A percentile compares a stretch with the other conserved stretches of the same genome.
These are phyloP conservation scores for Mortierella sp. DNA, from an alignment of 371 early-diverging fungal genomes.

Conservation along the genomic window DNA sequence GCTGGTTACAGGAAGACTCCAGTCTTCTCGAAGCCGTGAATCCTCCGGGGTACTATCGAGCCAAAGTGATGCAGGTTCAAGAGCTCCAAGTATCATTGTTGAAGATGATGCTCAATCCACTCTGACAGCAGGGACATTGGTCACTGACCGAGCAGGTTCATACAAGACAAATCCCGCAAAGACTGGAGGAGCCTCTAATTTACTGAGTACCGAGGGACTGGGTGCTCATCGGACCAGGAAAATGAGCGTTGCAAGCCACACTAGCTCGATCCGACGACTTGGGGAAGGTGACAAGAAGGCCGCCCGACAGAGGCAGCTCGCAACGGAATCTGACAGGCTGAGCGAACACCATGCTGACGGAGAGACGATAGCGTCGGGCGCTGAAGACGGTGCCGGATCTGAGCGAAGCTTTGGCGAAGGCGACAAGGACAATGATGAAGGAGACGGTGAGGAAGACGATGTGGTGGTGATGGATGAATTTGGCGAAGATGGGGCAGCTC, in stretches of 20 bases:
- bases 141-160: not conserved
- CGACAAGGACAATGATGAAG: constrained; percentile 8
- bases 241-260: not conserved
- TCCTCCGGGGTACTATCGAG: not conserved
- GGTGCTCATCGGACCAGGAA: constrained; percentile 1
- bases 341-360: not conserved
- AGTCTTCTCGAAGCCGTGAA: constrained; percentile 34
- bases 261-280: not conserved
- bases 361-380: not conserved
- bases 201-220: constrained; percentile 11
- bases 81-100: constrained; percentile 22
- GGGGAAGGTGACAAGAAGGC: constrained; percentile 1
- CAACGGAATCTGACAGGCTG: constrained; percentile 7
- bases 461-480: constrained; percentile 9
- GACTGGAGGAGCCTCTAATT: not conserved
- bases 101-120: constrained; percentile 31
- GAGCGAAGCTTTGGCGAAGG: not conserved
- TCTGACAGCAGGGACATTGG: constrained; percentile 3
- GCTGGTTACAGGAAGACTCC: constrained; percentile 36
- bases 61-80: constrained; percentile 24
- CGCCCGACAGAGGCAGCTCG: not conserved
- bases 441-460: constrained; percentile 6
- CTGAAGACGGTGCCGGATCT: not conserved
- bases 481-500: constrained; percentile 13
- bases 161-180: constrained; percentile 1